phyloP scores from a whole-genome alignment of 2,329 filamentous ascomycete species.

The Ascochyta pisi region DNA sequence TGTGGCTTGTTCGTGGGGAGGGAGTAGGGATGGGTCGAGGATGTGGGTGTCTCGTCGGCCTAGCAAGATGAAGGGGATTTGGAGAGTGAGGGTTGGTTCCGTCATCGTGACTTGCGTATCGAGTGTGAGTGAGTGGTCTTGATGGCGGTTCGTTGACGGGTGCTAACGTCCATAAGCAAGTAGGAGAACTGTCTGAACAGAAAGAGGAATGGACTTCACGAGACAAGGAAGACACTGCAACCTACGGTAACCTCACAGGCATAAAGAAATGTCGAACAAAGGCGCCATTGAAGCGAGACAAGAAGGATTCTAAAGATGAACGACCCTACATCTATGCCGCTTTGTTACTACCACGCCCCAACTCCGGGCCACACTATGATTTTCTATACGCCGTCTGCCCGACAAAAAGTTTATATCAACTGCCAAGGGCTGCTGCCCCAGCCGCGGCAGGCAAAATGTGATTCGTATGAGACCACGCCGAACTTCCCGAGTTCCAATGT shows the following conservation, averaged over 20 bases:
- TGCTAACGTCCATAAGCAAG: no score
- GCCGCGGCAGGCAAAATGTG: background rate
- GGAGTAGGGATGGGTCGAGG: background rate
- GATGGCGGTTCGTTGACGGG: no score
- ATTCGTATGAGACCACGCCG: background rate
- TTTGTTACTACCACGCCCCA: background rate
- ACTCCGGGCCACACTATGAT: background rate
- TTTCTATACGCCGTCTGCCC: background rate
- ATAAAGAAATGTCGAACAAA: constrained; percentile 1
- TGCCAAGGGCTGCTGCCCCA: background rate
- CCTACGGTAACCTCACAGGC: background rate
- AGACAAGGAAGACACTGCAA: background rate
- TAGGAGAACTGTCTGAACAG: background rate
- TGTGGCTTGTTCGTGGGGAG: background rate
- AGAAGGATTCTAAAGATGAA: background rate
- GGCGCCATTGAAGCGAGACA: background rate
- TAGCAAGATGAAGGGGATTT: constrained; percentile 19
- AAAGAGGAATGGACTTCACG: background rate
- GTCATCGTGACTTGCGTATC: background rate
- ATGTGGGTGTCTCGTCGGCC: background rate
- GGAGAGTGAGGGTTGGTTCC: constrained; percentile 5
- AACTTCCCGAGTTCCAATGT: background rate
- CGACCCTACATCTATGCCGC: constrained; percentile 4
- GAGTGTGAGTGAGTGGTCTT: no score
- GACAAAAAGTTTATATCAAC: background rate